Evolutionary conservation across 345 rosid genomes (phyloP).

Genomic region (Alliaria petiolata): DNA sequence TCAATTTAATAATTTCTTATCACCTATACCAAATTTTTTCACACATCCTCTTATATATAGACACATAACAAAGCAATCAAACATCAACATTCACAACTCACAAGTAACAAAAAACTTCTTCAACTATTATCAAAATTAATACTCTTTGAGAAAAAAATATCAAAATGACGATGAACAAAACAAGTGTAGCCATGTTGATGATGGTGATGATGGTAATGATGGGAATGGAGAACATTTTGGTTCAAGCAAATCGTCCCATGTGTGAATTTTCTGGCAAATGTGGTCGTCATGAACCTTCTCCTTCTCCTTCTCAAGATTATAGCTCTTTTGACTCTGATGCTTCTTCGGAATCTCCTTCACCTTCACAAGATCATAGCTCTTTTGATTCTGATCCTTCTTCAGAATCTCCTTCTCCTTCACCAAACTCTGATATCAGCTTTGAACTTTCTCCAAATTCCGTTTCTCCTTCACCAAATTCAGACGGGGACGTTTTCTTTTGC

Average conservation of each 20-base stretch:
- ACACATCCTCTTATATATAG: neutral
- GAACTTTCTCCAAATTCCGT: neutral
- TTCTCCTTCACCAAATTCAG: neutral
- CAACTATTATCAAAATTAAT: neutral
- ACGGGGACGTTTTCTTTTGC: neutral
- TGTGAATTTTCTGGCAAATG: neutral
- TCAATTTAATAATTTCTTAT: neutral
- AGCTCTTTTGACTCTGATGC: neutral
- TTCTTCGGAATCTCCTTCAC: neutral
- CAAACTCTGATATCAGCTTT: neutral
- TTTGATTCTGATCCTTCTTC: neutral
- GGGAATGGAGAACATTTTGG: slow-evolving; percentile 16
- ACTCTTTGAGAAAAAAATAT: neutral
- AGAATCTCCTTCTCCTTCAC: neutral
- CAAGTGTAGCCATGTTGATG: neutral
- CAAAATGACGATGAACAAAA: slow-evolving; percentile 10
- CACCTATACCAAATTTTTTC: neutral
- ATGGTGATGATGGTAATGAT: slow-evolving; percentile 8
- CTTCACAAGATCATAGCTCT: neutral
- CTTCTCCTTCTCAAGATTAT: neutral
- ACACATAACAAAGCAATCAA: neutral
- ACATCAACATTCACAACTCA: neutral
- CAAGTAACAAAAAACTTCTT: neutral
- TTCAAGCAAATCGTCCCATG: neutral
- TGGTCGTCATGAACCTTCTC: neutral